Conservation (phyloP, 768 basidiomycete species). For the Pisolithus microcarpus region DNA sequence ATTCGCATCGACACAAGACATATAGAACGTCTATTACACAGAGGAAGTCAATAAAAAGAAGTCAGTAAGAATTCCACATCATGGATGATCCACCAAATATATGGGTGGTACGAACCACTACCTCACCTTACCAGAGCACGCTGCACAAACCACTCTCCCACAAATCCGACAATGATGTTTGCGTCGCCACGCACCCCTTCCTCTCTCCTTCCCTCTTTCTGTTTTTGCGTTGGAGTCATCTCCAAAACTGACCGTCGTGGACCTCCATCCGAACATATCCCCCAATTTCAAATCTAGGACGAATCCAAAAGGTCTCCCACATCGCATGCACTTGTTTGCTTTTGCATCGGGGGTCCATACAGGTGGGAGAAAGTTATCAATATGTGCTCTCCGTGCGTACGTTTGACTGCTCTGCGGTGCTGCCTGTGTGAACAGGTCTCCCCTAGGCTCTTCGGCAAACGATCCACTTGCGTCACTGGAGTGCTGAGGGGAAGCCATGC, state of each 20-base stretch:
- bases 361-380: conserved; percentile 70
- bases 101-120: not conserved
- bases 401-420: not conserved
- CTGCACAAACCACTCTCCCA: conserved; percentile 78
- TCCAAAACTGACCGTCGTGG: conserved; percentile 34
- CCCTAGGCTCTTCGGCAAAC: not conserved
- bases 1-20: no score
- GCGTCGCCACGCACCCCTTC: conserved; percentile 38
- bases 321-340: conserved; percentile 82
- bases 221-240: not conserved
- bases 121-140: conserved; percentile 70
- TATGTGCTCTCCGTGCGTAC: conserved; percentile 16
- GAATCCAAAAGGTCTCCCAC: conserved; percentile 64
- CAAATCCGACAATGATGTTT: conserved; percentile 85
- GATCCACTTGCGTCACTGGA: not conserved
- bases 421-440: not conserved
- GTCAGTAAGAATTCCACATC: not conserved
- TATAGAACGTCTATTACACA: no score
- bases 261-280: conserved; percentile 24
- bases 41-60: not conserved
- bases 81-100: not conserved
- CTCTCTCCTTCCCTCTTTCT: conserved; percentile 1
- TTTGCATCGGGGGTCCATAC: conserved; percentile 89
- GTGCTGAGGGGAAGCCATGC: not conserved
- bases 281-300: conserved; percentile 20